A percentile compares a stretch with the other conserved stretches of the same genome.
Conservation (phyloP, 495 filamentous ascomycete genomes). For the Penicillium diatomitis region DNA sequence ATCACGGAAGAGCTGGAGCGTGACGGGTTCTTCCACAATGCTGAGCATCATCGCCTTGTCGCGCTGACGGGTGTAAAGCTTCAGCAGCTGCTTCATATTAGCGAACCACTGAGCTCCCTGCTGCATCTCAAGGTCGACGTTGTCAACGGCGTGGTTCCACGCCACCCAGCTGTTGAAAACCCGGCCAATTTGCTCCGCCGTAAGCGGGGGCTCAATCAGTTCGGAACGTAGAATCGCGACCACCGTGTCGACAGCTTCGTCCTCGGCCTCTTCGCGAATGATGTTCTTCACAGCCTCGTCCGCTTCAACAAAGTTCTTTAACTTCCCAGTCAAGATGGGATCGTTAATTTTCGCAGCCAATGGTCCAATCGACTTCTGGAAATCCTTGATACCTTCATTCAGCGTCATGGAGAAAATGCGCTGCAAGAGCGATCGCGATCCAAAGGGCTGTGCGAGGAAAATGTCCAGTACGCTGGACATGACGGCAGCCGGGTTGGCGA, state of each 20-base stretch:
- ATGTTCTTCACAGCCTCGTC: conserved; percentile 63
- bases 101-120: conserved; percentile 85
- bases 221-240: conserved; percentile 76
- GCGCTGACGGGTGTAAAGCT: conserved; percentile 80
- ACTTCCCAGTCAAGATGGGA: conserved; percentile 65
- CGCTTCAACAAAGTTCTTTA: conserved; percentile 67
- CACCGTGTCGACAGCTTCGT: conserved; percentile 69
- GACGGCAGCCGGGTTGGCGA: conserved; percentile 91
- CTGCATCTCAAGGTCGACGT: conserved; percentile 80
- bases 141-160: conserved; percentile 89
- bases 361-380: conserved; percentile 77
- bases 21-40: conserved; percentile 91
- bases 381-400: conserved; percentile 74
- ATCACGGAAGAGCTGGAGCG: conserved; percentile 86
- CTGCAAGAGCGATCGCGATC: conserved; percentile 80
- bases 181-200: conserved; percentile 62
- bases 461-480: conserved; percentile 90
- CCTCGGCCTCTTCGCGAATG: conserved; percentile 60
- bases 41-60: conserved; percentile 97
- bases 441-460: conserved; percentile 92
- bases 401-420: conserved; percentile 87
- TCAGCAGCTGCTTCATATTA: conserved; percentile 88
- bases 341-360: conserved; percentile 69
- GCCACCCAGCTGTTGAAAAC: conserved; percentile 94
- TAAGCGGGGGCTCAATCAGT: conserved; percentile 57